Base-by-base conservation (phyloP, 805 yeast genomes). In the Candida schatavii region DNA sequence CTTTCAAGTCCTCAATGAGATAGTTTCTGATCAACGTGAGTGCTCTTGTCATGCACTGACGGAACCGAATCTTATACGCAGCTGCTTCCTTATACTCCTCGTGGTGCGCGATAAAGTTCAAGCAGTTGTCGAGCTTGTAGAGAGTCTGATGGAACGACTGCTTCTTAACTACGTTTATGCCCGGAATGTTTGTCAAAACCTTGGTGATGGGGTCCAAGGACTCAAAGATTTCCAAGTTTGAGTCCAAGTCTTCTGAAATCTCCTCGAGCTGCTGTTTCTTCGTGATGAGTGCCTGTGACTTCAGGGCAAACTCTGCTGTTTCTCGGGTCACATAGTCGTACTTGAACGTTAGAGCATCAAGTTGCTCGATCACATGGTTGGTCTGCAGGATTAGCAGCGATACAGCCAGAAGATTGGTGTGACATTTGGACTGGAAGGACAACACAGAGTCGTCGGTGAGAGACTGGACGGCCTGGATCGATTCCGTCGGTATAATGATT, bases 21-120 rank as follows among this genome's bases (percentile, higher is more conserved):
- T 82, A 88, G 52, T 83, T 86, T 47, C 83, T 75, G 13, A 88
- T 77, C 45, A 91, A 67, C 0, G 93, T 80, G 36, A 88, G 70
- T 1, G 95, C 83, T 44, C 96, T 74, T 1, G 90, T 81, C 74
- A 88, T 72, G 54, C 96, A 87, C 52, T 87, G 95, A 46, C 85
- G 78, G 64, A 87, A 88, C 44, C 90, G 75, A 47, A 81, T 78
- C 37, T 74, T 75, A 57, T 86, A 88, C 2, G 78, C 55, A 21
- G 81, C 91, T 9, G 78, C 68, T 41, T 89, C 96, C 54, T 78
- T 81, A 54, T 85, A 84, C 7, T 56, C 46, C 3, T 55, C 46
- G 43, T 81, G 81, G 2, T 65, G 62, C 6, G 72, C 68, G 4
- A 82, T 70, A 56, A 87, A 90, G 2, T 54, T 62, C 29, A 90